Base-by-base conservation (phyloP, 139 green algal genomes). In the Gonium pectorale region DNA sequence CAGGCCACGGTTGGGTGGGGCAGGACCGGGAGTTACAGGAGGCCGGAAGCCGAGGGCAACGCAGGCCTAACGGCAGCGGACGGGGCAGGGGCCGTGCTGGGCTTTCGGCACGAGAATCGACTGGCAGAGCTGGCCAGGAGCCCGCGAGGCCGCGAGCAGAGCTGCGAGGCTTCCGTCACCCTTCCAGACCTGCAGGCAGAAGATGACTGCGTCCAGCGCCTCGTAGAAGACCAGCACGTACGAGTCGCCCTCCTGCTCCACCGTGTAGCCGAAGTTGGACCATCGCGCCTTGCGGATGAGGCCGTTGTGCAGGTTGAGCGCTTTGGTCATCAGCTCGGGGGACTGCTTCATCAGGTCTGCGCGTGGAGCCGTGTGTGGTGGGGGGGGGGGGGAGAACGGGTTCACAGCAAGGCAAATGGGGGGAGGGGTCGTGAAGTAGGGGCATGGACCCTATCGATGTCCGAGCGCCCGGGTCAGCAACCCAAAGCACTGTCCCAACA, bases 171-270 rank as follows among this genome's bases (percentile, higher is more conserved):
- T n/a, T n/a, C n/a, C n/a, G n/a, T n/a, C n/a, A n/a, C n/a, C n/a
- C n/a, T n/a, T n/a, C n/a, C 69, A 22, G 29, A 90, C 89, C 86
- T 90, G 86, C 72, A 93, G 79, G 72, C 87, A 91, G 84, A 93
- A 93, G 8, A 83, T 83, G 27, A 92, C 88, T 15, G 90, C 90
- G 54, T 93, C 90, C 27, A 91, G 78, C 17, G 90, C 56, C 15
- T 92, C 86, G 37, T 91, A 86, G 59, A 93, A 93, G 13, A 86
- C 88, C 38, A 92, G 71, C 26, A 60, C 60, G 67, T 82, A 92
- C 40, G 44, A 80, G 75, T 92, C 89, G 4, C 89, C 87, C 83
- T 91, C 90, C 75, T 93, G 90, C 87, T 93, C 86, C 29, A 91
- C 43, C 2, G 82, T 90, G 73, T 69, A 89, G 31, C 90, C 90